Conservation (phyloP, 768 basidiomycete genomes). For the Tylopilus sp. region DNA sequence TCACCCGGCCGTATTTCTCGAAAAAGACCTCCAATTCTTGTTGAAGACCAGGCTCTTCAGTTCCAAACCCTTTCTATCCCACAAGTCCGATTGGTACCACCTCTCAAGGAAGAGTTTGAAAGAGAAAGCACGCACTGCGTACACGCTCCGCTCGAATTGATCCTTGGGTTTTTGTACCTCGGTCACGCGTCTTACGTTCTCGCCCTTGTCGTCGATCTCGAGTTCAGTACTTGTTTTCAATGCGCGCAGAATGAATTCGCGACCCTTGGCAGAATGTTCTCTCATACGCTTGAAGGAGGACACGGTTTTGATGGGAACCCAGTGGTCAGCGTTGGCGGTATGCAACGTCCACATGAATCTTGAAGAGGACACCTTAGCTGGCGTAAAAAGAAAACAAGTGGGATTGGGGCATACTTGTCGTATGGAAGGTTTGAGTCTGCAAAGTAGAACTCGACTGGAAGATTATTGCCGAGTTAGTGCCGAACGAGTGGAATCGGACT, state of each 20-base stretch:
- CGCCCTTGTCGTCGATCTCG: conserved; percentile 70
- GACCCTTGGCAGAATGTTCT: conserved; percentile 56
- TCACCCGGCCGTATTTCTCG: conserved; percentile 68
- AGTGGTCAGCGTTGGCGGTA: conserved; percentile 77
- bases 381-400: background rate
- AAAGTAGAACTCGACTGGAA: conserved; percentile 91
- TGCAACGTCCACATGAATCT: conserved; percentile 97
- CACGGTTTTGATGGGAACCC: conserved; percentile 85
- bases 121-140: conserved; percentile 66
- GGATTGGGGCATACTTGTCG: conserved; percentile 55
- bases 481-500: background rate
- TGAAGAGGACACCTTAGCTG: background rate
- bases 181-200: conserved; percentile 71
- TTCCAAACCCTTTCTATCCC: conserved; percentile 82
- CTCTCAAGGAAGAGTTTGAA: background rate
- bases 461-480: background rate
- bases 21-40: conserved; percentile 77
- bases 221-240: conserved; percentile 54
- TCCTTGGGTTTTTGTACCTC: conserved; percentile 75
- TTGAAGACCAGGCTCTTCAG: conserved; percentile 62
- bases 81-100: background rate
- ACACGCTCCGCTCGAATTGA: conserved; percentile 80
- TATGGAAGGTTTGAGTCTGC: conserved; percentile 94
- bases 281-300: conserved; percentile 96
- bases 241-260: conserved; percentile 68